Percentiles rank a stretch among this genome's conserved stretches.
Evolutionary conservation across 1,139 yeast species (phyloP).

Genomic region (Debaryomyces coudertii): DNA sequence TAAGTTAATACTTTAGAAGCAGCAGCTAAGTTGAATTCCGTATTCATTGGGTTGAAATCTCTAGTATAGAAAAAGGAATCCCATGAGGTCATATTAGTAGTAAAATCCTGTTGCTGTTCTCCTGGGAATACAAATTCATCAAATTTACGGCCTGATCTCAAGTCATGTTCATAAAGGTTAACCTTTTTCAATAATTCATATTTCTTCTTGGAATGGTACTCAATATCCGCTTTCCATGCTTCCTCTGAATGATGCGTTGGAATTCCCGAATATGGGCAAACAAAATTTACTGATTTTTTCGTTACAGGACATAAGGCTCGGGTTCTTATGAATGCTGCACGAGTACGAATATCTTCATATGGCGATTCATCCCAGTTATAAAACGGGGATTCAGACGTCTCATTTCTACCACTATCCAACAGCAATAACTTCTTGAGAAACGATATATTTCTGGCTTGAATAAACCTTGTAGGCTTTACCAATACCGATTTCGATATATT

Average conservation of each 20-base stretch:
- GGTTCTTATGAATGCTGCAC: constrained; percentile 90
- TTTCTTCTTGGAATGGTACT: constrained; percentile 67
- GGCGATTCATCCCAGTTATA: constrained; percentile 87
- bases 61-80: constrained; percentile 92
- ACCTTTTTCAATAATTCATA: constrained; percentile 82
- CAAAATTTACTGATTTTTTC: constrained; percentile 72
- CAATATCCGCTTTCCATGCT: constrained; percentile 83
- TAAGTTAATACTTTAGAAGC: constrained; percentile 92
- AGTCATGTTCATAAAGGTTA: constrained; percentile 91
- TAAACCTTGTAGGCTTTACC: constrained; percentile 8
- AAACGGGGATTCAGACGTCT: constrained; percentile 22
- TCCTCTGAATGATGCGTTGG: constrained; percentile 92
- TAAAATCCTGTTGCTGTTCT: constrained; percentile 73
- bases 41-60: constrained; percentile 93
- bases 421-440: constrained; percentile 44
- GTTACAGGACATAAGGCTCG: constrained; percentile 93
- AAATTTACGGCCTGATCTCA: constrained; percentile 89
- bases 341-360: constrained; percentile 78
- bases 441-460: constrained; percentile 30
- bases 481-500: constrained; percentile 6
- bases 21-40: constrained; percentile 93
- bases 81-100: constrained; percentile 84
- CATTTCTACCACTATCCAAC: constrained; percentile 33
- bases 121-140: constrained; percentile 95
- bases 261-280: constrained; percentile 92